Evolutionary conservation across 106 monocot genomes (phyloP).

Genomic region (Allium sativum): DNA sequence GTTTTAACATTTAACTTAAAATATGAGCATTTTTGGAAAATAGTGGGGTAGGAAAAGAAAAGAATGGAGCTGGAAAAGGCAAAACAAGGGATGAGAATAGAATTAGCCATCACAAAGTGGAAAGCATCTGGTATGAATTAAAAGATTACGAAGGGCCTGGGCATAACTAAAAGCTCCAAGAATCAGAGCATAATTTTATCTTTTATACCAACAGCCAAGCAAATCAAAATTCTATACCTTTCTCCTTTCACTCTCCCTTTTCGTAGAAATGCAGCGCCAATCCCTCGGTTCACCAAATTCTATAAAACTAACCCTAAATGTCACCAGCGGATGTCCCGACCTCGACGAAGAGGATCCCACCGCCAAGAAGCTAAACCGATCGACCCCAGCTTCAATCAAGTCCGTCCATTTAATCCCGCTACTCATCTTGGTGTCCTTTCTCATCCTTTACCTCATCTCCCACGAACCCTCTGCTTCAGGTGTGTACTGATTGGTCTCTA

Average conservation of each 20-base stretch:
- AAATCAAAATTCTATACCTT: not conserved
- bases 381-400: not conserved
- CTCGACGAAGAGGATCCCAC: conserved; percentile 7
- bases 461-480: conserved; percentile 20
- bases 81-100: no score
- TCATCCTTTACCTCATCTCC: conserved; percentile 33
- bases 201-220: not conserved
- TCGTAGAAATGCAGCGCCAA: conserved; percentile 15
- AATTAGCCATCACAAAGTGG: no score
- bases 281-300: conserved; percentile 15
- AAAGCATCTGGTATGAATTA: no score
- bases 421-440: conserved; percentile 22
- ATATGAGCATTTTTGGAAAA: no score
- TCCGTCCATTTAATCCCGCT: conserved; percentile 18
- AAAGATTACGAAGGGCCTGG: no score
- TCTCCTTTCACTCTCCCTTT: not conserved
- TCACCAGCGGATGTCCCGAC: not conserved
- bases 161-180: no score
- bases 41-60: no score
- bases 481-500: not conserved
- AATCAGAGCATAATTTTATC: no score
- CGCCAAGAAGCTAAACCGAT: conserved; percentile 5
- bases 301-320: conserved; percentile 1
- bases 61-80: no score
- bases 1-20: no score